Evolutionary conservation across 169 alveolate species (phyloP).

Genomic region (Perkinsus chesapeaki): DNA sequence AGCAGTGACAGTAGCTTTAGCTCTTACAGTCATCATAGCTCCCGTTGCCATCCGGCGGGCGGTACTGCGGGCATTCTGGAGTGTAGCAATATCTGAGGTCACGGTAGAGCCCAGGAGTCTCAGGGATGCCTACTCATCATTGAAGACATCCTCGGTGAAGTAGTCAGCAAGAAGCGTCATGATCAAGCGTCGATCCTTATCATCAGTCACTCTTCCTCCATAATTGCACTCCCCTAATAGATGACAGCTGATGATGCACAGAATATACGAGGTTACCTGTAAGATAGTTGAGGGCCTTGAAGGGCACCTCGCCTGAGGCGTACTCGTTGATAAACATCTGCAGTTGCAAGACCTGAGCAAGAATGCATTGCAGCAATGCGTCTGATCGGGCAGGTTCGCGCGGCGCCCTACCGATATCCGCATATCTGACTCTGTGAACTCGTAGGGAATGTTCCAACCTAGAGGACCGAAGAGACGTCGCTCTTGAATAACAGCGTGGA

Average conservation of each 20-base stretch:
- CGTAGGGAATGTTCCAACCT: slow-evolving; percentile 89
- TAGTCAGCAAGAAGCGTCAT: slow-evolving; percentile 65
- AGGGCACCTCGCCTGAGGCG: slow-evolving; percentile 55
- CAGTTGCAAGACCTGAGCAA: slow-evolving; percentile 38
- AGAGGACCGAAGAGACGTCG: slow-evolving; percentile 81
- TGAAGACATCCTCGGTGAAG: slow-evolving; percentile 52
- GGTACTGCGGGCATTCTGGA: not conserved
- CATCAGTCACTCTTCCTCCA: slow-evolving; percentile 83
- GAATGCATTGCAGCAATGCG: slow-evolving; percentile 6
- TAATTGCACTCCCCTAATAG: slow-evolving; percentile 78
- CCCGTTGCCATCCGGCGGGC: not conserved
- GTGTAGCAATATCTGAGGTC: not conserved
- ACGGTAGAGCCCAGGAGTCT: not conserved
- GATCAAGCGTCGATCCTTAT: slow-evolving; percentile 66
- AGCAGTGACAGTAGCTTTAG: not conserved
- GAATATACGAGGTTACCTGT: not conserved
- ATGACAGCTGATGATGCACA: slow-evolving; percentile 17
- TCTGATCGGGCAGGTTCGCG: no score
- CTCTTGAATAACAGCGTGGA: slow-evolving; percentile 84
- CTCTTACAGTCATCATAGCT: not conserved
- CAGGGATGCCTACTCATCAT: slow-evolving; percentile 41
- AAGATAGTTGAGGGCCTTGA: slow-evolving; percentile 59
- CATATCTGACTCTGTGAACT: slow-evolving; percentile 78
- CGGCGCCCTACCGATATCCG: slow-evolving; percentile 47
- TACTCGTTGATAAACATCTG: slow-evolving; percentile 59